Evolutionary conservation across 2,329 filamentous ascomycete genomes (phyloP).

Genomic region (Colletotrichum acutatum): DNA sequence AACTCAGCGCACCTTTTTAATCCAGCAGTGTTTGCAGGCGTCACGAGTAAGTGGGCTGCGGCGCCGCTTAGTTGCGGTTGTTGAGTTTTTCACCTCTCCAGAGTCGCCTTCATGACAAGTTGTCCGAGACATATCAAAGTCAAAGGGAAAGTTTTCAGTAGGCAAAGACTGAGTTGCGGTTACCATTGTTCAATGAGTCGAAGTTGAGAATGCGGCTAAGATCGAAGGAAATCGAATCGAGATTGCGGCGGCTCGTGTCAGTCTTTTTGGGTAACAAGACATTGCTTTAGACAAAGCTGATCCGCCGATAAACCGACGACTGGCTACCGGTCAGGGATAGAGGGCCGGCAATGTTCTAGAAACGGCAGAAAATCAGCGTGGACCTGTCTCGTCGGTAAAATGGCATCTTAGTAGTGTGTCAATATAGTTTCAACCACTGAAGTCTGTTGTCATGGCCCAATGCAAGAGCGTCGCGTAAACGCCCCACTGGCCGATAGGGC

Average conservation of each 20-base stretch:
- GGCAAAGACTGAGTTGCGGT: neutral
- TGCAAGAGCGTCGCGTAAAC: too few species aligned
- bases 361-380: neutral
- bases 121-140: neutral
- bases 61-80: neutral
- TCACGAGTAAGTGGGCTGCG: neutral
- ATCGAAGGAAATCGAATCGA: too few species aligned
- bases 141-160: neutral
- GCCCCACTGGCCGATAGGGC: neutral
- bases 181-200: neutral
- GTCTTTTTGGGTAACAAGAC: too few species aligned
- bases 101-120: neutral
- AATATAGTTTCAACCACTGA: neutral
- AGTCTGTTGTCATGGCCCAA: neutral
- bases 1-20: neutral
- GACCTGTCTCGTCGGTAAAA: neutral
- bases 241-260: too few species aligned
- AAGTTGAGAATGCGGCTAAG: too few species aligned
- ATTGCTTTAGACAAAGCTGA: too few species aligned
- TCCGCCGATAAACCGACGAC: too few species aligned
- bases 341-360: neutral
- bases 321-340: too few species aligned
- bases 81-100: neutral
- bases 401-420: neutral
- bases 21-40: neutral